Conservation (phyloP, 1,139 yeast genomes). For the Magnusiomyces starmeri region DNA sequence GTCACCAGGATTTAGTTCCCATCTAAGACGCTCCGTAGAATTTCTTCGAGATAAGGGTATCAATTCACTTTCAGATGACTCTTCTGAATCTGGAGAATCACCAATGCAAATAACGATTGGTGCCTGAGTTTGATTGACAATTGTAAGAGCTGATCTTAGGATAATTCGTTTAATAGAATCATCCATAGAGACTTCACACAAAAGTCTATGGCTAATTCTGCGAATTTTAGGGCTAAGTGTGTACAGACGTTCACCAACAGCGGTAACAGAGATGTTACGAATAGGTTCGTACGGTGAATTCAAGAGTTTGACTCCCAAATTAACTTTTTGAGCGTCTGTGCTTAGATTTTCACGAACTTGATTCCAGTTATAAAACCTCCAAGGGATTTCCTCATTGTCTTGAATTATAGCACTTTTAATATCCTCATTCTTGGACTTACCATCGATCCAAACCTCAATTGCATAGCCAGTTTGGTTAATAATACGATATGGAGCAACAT, state of each 20-base stretch:
- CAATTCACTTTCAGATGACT: conserved; percentile 2
- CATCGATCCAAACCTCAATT: conserved; percentile 68
- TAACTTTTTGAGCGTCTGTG: conserved; percentile 53
- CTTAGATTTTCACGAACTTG: conserved; percentile 72
- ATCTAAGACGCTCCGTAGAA: conserved; percentile 6
- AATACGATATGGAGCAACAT: conserved; percentile 59
- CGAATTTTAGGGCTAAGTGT: conserved; percentile 56
- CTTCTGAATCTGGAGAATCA: conserved; percentile 16
- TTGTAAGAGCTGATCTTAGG: conserved; percentile 64
- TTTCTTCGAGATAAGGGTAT: conserved; percentile 16
- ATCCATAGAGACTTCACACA: conserved; percentile 62
- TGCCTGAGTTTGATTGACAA: conserved; percentile 66
- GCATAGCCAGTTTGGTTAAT: conserved; percentile 80
- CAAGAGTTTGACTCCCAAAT: conserved; percentile 52
- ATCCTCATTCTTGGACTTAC: conserved; percentile 25
- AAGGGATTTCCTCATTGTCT: conserved; percentile 52
- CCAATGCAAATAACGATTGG: conserved; percentile 40
- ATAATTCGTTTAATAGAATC: conserved; percentile 71
- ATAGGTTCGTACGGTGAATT: conserved; percentile 51
- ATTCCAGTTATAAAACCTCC: conserved; percentile 97
- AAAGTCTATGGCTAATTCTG: conserved; percentile 64
- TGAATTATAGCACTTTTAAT: conserved; percentile 32
- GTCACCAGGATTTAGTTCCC: conserved; percentile 45
- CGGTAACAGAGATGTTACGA: conserved; percentile 54
- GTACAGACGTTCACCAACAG: conserved; percentile 78